Base-by-base conservation (phyloP, 1,284 basidiomycete species). In the Cystobasidium sp. region DNA sequence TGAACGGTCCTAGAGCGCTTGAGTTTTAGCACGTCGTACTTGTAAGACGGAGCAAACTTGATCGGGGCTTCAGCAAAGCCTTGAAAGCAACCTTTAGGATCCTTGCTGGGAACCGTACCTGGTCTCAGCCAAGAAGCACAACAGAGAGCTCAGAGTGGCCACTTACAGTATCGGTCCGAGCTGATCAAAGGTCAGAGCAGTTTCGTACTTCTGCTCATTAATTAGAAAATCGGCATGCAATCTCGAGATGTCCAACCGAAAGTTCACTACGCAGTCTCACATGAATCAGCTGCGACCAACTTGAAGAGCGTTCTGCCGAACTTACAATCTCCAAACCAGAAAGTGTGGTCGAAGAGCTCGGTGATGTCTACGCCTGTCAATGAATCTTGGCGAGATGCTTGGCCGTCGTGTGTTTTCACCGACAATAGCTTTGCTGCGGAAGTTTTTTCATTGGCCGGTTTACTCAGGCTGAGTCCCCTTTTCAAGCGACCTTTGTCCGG, bases 291-390 rank as follows among this genome's bases (percentile, higher is more conserved):
- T 12, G 39, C 10, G 10, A 31, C 20, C 8, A 56, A n/a, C 22
- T 22, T 6, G 18, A 37, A 9, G 6, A n/a, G 39, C 5, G 22
- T 31, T 9, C 22, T 37, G 18, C 22, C 16, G 10, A 16, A 79
- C 79, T 79, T 78, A 80, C 81, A 86, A 81, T 93, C 92, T 3
- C 92, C 92, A 77, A 87, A 91, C 51, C 93, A 84, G 80, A 94
- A 94, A 0, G 89, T 88, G 78, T 89, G 88, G 80, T 95, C 93
- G 78, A 93, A 94, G 77, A 86, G 87, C 80, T 92, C 91, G 0
- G 90, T 92, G 63, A 92, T 82, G 80, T 93, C 91, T 88, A 79
- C 68, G 14, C 71, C 70, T 22, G 18, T 46, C 7, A 24, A 39
- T 24, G 43, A n/a, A 7, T 39, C 31, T 49, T 61, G 16, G 47